These are phyloP conservation scores for Trametes cinnabarina DNA, from an alignment of 768 basidiomycete genomes.

Conservation along the genomic window DNA sequence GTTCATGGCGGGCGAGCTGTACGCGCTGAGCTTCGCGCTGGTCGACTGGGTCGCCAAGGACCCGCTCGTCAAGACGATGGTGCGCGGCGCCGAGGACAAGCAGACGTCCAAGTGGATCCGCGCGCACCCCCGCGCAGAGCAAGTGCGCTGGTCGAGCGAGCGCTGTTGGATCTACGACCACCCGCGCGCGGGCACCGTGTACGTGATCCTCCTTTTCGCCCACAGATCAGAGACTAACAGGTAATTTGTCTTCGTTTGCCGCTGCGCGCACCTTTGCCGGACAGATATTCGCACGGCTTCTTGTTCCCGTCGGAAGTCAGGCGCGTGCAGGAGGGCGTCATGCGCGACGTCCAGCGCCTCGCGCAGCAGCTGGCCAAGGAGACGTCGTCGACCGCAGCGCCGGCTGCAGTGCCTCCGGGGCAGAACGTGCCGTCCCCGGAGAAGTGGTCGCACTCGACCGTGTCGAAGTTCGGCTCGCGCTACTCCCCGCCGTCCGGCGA, in stretches of 20 bases:
- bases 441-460: conserved; percentile 77
- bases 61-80: conserved; percentile 59
- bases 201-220: conserved; percentile 33
- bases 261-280: not conserved
- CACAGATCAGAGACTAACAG: not conserved
- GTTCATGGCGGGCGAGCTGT: conserved; percentile 96
- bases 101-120: conserved; percentile 92
- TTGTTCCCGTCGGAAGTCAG: conserved; percentile 86
- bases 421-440: conserved; percentile 43
- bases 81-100: conserved; percentile 88
- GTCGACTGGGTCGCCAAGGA: conserved; percentile 86
- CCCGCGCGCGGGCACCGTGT: conserved; percentile 91
- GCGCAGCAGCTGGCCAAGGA: conserved; percentile 16
- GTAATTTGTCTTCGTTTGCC: not conserved
- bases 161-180: conserved; percentile 99
- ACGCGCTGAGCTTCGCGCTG: conserved; percentile 85
- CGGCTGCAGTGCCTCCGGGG: conserved; percentile 22
- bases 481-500: conserved; percentile 71
- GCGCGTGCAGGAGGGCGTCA: conserved; percentile 59
- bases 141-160: conserved; percentile 88
- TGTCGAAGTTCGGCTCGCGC: conserved; percentile 77
- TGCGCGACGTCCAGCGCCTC: conserved; percentile 46
- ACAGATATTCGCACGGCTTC: conserved; percentile 91
- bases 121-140: conserved; percentile 71
- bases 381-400: conserved; percentile 22